phyloP scores from a whole-genome alignment of 2,329 filamentous ascomycete genomes.

The Pseudogymnoascus sp. region DNA sequence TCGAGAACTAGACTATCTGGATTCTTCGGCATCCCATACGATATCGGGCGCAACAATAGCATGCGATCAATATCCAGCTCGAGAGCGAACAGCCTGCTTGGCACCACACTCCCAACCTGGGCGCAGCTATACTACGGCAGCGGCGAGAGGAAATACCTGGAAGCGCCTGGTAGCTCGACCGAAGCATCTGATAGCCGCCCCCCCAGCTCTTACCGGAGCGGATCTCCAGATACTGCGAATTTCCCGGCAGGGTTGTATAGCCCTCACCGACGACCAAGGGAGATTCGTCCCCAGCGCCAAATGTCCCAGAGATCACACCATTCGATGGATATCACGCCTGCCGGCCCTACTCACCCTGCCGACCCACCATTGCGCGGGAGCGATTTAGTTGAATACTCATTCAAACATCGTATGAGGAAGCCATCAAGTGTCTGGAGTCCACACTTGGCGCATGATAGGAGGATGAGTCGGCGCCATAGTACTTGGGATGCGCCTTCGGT shows the following conservation, averaged over 20 bases:
- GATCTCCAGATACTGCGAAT: slow-evolving; percentile 44
- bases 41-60: slow-evolving; percentile 30
- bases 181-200: slow-evolving; percentile 37
- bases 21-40: slow-evolving; percentile 40
- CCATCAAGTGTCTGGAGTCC: slow-evolving; percentile 63
- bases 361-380: slow-evolving; percentile 24
- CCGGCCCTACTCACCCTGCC: slow-evolving; percentile 6
- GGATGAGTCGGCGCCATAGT: slow-evolving; percentile 46
- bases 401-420: slow-evolving; percentile 20
- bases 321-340: slow-evolving; percentile 41
- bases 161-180: slow-evolving; percentile 23
- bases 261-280: slow-evolving; percentile 38
- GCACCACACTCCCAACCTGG: slow-evolving; percentile 38
- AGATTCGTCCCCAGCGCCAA: slow-evolving; percentile 26
- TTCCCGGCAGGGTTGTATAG: slow-evolving; percentile 40
- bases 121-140: slow-evolving; percentile 62
- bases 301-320: slow-evolving; percentile 17
- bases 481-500: slow-evolving; percentile 69
- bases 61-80: slow-evolving; percentile 33
- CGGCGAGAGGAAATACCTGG: slow-evolving; percentile 50
- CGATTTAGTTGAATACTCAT: slow-evolving; percentile 22
- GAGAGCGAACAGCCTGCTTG: slow-evolving; percentile 36
- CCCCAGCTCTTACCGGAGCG: slow-evolving; percentile 37
- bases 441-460: slow-evolving; percentile 58
- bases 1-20: slow-evolving; percentile 48